Base-by-base conservation (phyloP, 192 early-diverging fungal genomes). In the Martensiomyces pterosporus region DNA sequence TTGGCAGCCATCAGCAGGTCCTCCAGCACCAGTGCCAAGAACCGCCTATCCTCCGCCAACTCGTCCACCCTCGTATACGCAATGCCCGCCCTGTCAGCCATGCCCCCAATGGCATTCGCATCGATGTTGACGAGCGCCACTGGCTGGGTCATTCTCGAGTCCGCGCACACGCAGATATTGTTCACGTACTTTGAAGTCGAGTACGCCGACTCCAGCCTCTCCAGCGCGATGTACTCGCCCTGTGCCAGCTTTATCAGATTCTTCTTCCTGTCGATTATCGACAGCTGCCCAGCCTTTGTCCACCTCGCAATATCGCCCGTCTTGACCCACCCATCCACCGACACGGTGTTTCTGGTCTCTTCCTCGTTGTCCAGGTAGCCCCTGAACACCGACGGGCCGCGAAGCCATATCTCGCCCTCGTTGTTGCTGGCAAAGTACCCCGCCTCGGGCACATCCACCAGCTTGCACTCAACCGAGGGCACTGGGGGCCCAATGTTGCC, bases 211-310 rank as follows among this genome's bases (percentile, higher is more conserved):
- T 98, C 95, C 22, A 98, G 76, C 61, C 90, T 89, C 69, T 98
- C 95, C 26, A 98, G 68, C 17, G 95, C 95, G 65, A 98, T 86
- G 69, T 88, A 91, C 72, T 94, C 93, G 55, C 91, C 94, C 60
- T 91, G 79, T 4, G 83, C 75, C 49, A 93, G 77, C 68, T 95
- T 98, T 51, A 98, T 86, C 41, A 98, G 80, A 68, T 96, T 98
- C 81, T 92, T 92, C 56, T 81, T 85, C 38, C 94, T 81, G 66
- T 98, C 94, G 60, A 98, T 91, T 39, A 98, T 83, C 13, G 75
- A 63, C 21, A 98, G 55, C 27, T 82, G 80, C 32, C 92, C 92
- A 48, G 85, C 84, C 1, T 76, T 59, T 38, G 80, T 72, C 85
- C 85, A 89, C 78, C 89, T 84, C 43, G 82, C 94, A 56, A 97